phyloP scores from a whole-genome alignment of 106 monocot genomes.

The Xerophyta viscosa region DNA sequence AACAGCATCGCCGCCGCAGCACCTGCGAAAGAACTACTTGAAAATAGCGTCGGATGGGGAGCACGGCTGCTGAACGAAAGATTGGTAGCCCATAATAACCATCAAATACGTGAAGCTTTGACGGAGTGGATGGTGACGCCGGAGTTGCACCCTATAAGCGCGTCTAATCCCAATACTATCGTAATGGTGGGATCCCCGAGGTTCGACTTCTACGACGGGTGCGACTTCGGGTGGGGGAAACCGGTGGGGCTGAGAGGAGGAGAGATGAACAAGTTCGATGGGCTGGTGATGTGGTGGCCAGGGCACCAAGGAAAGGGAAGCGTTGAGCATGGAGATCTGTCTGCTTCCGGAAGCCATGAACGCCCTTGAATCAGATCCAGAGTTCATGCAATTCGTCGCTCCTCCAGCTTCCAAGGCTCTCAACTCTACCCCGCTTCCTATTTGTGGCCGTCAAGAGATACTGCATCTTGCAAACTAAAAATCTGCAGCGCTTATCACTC shows the following conservation, averaged over 20 bases:
- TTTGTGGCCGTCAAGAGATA: no score
- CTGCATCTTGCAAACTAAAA: no score
- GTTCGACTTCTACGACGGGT: neutral
- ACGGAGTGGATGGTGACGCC: neutral
- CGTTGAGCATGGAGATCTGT: neutral
- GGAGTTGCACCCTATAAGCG: neutral
- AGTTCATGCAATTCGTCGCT: neutral
- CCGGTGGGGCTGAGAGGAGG: neutral
- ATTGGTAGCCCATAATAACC: neutral
- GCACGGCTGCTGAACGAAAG: neutral
- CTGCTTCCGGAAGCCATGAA: neutral
- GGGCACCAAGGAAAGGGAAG: neutral
- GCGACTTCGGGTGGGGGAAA: neutral
- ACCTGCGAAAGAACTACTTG: neutral
- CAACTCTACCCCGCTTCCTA: no score
- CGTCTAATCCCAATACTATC: neutral
- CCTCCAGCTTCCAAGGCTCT: no score
- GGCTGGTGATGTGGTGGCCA: neutral
- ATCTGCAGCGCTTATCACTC: no score
- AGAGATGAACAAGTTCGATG: neutral
- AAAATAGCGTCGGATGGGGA: neutral
- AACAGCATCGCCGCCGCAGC: neutral
- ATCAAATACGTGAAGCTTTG: neutral
- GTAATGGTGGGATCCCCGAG: neutral
- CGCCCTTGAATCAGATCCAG: neutral